Percentiles rank a stretch among this genome's conserved stretches.
phyloP scores from a whole-genome alignment of 805 yeast species.

The Kazachstania taianensis region DNA sequence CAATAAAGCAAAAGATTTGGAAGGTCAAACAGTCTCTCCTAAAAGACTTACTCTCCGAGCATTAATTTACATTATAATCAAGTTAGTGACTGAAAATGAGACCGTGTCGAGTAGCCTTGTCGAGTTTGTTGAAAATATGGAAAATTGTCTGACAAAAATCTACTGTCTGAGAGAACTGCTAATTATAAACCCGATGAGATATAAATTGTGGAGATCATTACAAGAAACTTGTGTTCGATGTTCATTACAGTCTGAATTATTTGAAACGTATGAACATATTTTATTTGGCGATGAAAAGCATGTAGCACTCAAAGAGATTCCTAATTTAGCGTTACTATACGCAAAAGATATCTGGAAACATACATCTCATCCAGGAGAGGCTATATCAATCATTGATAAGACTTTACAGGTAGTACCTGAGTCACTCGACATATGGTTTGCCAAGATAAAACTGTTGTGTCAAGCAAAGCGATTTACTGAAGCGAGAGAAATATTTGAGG shows the following conservation, averaged over 20 bases:
- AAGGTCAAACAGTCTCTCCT: background rate
- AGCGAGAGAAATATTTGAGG: constrained; percentile 26
- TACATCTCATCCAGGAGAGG: constrained; percentile 37
- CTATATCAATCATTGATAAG: constrained; percentile 42
- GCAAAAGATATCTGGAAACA: constrained; percentile 59
- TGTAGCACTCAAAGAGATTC: constrained; percentile 36
- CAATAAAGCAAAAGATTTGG: constrained; percentile 12
- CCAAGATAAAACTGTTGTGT: constrained; percentile 56
- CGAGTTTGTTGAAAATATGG: constrained; percentile 14
- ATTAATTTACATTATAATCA: constrained; percentile 43
- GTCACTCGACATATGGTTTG: constrained; percentile 55
- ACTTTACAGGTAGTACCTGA: constrained; percentile 38
- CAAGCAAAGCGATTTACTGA: constrained; percentile 30
- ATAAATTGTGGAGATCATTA: constrained; percentile 41
- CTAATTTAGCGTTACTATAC: constrained; percentile 52
- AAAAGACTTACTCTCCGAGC: constrained; percentile 30
- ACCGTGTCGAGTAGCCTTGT: constrained; percentile 17
- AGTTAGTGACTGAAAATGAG: constrained; percentile 31
- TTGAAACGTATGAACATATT: constrained; percentile 43
- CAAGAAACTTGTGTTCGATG: constrained; percentile 29
- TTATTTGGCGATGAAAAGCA: constrained; percentile 21
- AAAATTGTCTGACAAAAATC: constrained; percentile 29
- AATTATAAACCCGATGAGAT: constrained; percentile 36
- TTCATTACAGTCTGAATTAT: constrained; percentile 27
- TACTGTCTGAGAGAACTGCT: constrained; percentile 35